Evolutionary conservation across 2,329 filamentous ascomycete genomes (phyloP), one percentile per base, ranked within the genome.

Genomic region (Aspergillus niger): DNA sequence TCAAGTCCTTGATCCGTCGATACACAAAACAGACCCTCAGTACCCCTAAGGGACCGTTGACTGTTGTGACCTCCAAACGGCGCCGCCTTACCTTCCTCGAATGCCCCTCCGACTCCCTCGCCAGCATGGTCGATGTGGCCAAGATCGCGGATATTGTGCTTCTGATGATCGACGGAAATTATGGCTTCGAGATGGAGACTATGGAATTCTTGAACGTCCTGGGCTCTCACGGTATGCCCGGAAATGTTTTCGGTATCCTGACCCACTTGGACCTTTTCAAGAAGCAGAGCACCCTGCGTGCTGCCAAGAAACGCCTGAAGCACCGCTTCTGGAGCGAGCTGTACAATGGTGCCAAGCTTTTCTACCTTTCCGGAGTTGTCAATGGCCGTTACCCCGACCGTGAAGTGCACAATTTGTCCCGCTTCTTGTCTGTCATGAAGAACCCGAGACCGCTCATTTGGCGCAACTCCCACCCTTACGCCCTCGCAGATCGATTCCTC

Each of bases 151-250:
- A 99, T 75, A 97, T 99, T 70, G 91, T 98, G 5, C 83, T 99
- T 53, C 85, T 99, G 59, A 95, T 99, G 91, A 99, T 99, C 69
- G 95, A 99, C 74, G 96, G 95, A 58, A 98, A 98, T 79, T 99
- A 91, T 72, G 96, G 95, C 13, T 99, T 99, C 73, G 95, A 99
- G 79, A 99, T 99, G 95, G 95, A 99, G 83, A 99, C 95, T 0
- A 99, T 99, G 95, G 95, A 99, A 78, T 99, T 99, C 63, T 81
- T 99, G 72, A 98, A 97, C 69, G 89, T 97, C 17, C 82, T 99
- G 54, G 90, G 91, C n/a, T 87, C 92, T 2, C 96, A 91, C 30
- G 95, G 95, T 76, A 98, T 99, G 94, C 95, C 96, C 0, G 94
- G 95, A 66, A 99, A 99, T 70, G 93, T 99, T 39, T 98, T 99